These are phyloP conservation scores for Pseudoscleropodium purum DNA, from an alignment of 225 moss, liverwort and hornwort genomes.

Conservation along the genomic window DNA sequence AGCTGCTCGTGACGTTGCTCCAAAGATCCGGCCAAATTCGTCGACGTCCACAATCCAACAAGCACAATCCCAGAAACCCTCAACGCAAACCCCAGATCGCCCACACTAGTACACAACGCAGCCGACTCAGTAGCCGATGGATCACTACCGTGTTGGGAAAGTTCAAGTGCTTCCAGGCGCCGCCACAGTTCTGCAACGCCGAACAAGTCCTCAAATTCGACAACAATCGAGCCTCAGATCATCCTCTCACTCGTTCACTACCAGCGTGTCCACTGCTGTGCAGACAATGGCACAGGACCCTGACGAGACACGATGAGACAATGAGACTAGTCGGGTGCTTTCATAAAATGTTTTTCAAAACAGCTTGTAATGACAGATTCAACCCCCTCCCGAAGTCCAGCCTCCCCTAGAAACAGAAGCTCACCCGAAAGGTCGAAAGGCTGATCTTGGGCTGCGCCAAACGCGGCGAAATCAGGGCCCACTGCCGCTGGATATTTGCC, in stretches of 20 bases:
- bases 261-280: neutral
- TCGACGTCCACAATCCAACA: neutral
- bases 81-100: neutral
- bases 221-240: neutral
- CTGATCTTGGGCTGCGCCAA: neutral
- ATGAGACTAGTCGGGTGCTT: neutral
- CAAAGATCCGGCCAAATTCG: neutral
- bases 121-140: neutral
- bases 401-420: neutral
- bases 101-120: neutral
- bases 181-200: neutral
- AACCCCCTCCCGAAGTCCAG: neutral
- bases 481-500: neutral
- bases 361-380: neutral
- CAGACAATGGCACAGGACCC: neutral
- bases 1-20: neutral
- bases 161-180: neutral
- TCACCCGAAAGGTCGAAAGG: neutral
- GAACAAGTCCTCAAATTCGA: neutral
- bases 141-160: neutral
- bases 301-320: neutral
- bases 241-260: neutral
- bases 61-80: neutral
- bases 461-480: slow-evolving; percentile 7
- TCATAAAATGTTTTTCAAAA: neutral